phyloP scores from a whole-genome alignment of 73 alveolate genomes.

The Breviolum minutum region DNA sequence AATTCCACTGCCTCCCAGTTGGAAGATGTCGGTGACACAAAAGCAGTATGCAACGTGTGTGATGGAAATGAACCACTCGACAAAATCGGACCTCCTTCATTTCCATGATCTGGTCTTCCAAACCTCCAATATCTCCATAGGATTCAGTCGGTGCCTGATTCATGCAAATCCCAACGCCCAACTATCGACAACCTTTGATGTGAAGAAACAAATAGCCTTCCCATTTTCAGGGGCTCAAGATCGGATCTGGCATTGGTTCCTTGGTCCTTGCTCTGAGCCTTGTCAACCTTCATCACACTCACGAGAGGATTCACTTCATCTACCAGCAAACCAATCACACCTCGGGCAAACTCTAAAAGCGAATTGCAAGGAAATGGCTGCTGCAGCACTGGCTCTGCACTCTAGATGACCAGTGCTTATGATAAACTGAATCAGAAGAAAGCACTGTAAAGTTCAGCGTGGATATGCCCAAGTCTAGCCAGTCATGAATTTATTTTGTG shows the following conservation, averaged over 20 bases:
- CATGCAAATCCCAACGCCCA: not conserved
- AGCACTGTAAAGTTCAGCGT: too few relatives aligned
- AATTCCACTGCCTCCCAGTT: constrained; percentile 98
- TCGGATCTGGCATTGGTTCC: too few relatives aligned
- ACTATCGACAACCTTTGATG: not conserved
- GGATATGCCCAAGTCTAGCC: not conserved
- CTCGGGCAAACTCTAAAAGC: constrained; percentile 89
- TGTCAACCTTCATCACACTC: constrained; percentile 99
- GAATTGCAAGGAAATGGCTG: not conserved
- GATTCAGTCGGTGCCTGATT: constrained; percentile 99
- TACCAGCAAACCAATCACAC: constrained; percentile 99
- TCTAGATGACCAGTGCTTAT: not conserved
- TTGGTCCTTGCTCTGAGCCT: too few relatives aligned
- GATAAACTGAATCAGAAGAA: not conserved
- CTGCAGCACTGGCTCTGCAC: not conserved
- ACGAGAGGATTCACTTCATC: constrained; percentile 99
- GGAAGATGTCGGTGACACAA: not conserved
- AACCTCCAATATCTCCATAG: constrained; percentile 99
- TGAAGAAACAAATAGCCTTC: not conserved
- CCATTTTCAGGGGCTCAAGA: not conserved
- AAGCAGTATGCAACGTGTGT: constrained; percentile 35
- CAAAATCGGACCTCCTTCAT: constrained; percentile 96
- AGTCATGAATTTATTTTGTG: too few relatives aligned
- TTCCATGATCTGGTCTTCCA: constrained; percentile 99
- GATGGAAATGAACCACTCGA: not conserved